A percentile compares a stretch with the other conserved stretches of the same genome.
These are phyloP conservation scores for Apiospora marii DNA, from an alignment of 2,329 filamentous ascomycete genomes.

Conservation along the genomic window DNA sequence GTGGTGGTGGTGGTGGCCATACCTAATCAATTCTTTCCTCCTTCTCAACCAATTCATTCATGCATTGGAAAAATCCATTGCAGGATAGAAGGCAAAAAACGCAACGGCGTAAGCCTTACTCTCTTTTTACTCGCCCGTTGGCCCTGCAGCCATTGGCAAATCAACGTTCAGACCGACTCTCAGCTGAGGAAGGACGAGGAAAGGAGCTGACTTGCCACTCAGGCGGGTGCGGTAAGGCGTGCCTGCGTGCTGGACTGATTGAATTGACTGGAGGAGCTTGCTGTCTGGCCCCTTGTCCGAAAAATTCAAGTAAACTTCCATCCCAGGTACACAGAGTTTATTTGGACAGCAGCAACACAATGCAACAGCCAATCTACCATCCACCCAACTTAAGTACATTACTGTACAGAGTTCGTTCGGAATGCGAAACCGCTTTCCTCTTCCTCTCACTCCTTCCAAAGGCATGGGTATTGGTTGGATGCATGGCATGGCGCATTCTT, in stretches of 20 bases:
- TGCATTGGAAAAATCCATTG: not conserved
- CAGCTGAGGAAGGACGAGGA: not conserved
- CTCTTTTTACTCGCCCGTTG: not conserved
- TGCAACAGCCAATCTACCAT: not conserved
- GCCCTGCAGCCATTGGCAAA: not conserved
- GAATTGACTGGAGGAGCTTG: not conserved
- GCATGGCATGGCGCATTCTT: not conserved
- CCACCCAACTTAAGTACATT: not conserved
- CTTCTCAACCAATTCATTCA: not conserved
- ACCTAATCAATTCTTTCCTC: not conserved
- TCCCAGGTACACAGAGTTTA: slow-evolving; percentile 1
- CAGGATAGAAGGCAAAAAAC: not conserved
- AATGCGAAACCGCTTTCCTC: slow-evolving; percentile 1
- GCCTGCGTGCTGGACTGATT: not conserved
- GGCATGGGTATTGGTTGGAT: not conserved
- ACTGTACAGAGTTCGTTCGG: not conserved
- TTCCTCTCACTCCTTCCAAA: not conserved
- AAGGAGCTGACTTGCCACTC: not conserved
- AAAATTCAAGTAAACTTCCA: not conserved
- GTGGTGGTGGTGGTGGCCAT: not conserved
- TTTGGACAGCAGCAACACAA: not conserved
- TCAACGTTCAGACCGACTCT: not conserved
- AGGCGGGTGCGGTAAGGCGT: not conserved
- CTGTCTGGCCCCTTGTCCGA: not conserved
- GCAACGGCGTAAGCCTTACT: not conserved